Evolutionary conservation across 768 basidiomycete genomes (phyloP).

Genomic region (Mrakia frigida): DNA sequence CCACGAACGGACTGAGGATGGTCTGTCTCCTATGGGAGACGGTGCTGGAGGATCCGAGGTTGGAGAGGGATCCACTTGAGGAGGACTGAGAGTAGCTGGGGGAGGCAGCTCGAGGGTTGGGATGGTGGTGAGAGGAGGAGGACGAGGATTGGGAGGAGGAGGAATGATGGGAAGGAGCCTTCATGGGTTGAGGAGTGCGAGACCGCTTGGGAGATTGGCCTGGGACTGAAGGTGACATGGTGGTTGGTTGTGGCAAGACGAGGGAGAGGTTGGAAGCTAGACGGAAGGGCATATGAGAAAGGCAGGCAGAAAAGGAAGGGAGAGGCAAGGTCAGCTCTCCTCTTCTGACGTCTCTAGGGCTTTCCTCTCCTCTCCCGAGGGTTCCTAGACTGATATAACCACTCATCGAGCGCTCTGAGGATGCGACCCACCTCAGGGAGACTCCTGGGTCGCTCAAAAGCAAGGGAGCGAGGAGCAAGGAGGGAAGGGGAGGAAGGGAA

Average conservation of each 20-base stretch:
- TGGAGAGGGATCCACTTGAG: background rate
- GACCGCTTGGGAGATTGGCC: conserved; percentile 6
- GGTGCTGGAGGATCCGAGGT: background rate
- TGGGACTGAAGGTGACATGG: background rate
- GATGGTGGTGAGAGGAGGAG: background rate
- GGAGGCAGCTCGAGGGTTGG: conserved; percentile 5
- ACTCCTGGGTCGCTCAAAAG: no score
- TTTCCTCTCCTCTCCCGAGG: background rate
- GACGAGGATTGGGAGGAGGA: background rate
- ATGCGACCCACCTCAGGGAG: no score
- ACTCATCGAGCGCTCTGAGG: no score
- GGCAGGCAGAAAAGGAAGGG: background rate
- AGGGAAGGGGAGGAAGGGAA: background rate
- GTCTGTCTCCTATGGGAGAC: background rate
- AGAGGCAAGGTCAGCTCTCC: background rate
- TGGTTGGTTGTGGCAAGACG: background rate
- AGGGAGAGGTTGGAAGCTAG: background rate
- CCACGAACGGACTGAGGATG: conserved; percentile 13
- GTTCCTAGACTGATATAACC: background rate
- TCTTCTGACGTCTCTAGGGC: background rate
- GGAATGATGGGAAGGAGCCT: background rate
- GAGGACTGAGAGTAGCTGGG: conserved; percentile 3
- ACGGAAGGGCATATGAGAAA: background rate
- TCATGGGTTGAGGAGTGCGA: background rate
- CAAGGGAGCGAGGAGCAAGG: background rate